Conservation (phyloP, 176 grass and related monocot genomes). For the Guadua angustifolia region DNA sequence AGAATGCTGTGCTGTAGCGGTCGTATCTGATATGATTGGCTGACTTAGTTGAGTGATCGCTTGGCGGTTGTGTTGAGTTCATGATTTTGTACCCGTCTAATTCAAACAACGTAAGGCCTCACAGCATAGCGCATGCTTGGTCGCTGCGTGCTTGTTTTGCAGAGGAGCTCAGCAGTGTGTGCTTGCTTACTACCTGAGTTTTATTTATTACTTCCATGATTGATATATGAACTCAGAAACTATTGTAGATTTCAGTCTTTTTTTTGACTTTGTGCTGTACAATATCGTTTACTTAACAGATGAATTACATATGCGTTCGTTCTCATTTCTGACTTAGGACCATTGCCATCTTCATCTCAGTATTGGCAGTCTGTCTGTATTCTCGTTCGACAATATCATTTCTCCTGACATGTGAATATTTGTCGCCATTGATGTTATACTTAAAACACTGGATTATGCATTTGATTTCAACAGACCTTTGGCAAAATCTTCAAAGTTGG, state of each 20-base stretch:
- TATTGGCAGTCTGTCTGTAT: background rate
- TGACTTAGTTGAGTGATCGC: constrained; percentile 52
- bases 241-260: constrained; percentile 50
- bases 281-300: constrained; percentile 28
- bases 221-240: constrained; percentile 63
- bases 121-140: constrained; percentile 52
- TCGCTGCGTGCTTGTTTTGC: constrained; percentile 47
- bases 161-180: constrained; percentile 51
- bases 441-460: background rate
- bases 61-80: constrained; percentile 39
- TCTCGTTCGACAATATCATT: background rate
- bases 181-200: constrained; percentile 53
- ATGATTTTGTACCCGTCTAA: constrained; percentile 48
- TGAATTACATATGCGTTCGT: background rate
- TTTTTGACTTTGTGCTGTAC: constrained; percentile 30
- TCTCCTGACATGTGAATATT: background rate
- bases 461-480: background rate
- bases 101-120: constrained; percentile 36
- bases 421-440: background rate
- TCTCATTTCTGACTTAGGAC: background rate
- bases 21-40: constrained; percentile 48
- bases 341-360: background rate
- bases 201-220: constrained; percentile 56
- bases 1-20: constrained; percentile 32
- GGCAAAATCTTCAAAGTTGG: background rate